Base-by-base conservation (phyloP, 495 filamentous ascomycete genomes). In the Talaromyces borbonicus region DNA sequence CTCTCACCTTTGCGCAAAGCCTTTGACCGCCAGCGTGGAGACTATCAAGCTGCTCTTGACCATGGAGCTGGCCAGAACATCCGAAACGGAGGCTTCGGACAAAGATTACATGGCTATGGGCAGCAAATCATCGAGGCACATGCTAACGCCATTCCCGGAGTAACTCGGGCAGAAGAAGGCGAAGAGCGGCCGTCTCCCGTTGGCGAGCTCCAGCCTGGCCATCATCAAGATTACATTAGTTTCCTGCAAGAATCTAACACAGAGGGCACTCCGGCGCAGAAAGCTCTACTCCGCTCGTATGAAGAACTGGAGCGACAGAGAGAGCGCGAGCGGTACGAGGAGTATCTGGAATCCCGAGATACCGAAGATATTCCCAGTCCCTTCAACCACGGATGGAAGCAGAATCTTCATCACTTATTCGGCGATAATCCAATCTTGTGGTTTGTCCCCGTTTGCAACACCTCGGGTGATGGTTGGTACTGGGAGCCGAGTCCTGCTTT, bases 381-480 rank as follows among this genome's bases (percentile, higher is more conserved):
- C 9, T 98, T 98, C 54, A 84, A 98, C 54, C 78, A 92, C 18
- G 92, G 93, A 47, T 80, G 79, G 68, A 71, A 70, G 26, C 73
- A 73, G 9, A 98, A 98, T 54, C 66, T 97, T n/a, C 51, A 67
- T 3, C 83, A 92, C 57, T 72, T 98, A 8, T 94, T 98, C 51
- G 92, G 92, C 1, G 64, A 76, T 2, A 73, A 65, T 0, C 78
- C 79, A 8, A 61, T 77, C 24, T 67, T 87, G 4, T 95, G 92
- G 90, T 55, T 65, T 2, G 52, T 95, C n/a, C 93, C 92, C 0
- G 61, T 95, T 12, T 79, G 79, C 60, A 94, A 81, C 45, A 90
- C 87, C 0, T 81, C 75, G 0, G 90, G 90, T 8, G 87, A 98
- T 57, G 92, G 92, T n/a, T 97, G 89, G 89, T 76, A 64, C 53